These are phyloP conservation scores for Grosmannia serpens DNA, from an alignment of 2,329 filamentous ascomycete species.

Conservation along the genomic window DNA sequence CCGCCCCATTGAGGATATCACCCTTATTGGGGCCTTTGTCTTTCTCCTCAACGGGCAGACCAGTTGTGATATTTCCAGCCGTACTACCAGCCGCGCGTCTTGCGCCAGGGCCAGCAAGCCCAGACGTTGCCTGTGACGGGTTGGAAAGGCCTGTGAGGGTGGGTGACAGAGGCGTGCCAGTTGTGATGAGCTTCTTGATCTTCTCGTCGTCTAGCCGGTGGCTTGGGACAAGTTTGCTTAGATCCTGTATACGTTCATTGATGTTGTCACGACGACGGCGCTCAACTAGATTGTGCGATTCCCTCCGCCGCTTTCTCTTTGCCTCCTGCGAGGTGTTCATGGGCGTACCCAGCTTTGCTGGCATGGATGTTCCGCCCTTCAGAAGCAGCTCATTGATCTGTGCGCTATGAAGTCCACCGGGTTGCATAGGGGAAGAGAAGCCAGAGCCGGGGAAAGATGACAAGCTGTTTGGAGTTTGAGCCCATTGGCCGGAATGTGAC, in stretches of 20 bases:
- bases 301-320: slow-evolving; percentile 79
- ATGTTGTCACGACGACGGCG: slow-evolving; percentile 93
- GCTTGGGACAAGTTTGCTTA: slow-evolving; percentile 82
- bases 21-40: slow-evolving; percentile 99
- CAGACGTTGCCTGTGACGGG: slow-evolving; percentile 70
- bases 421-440: slow-evolving; percentile 69
- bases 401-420: slow-evolving; percentile 49
- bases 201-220: slow-evolving; percentile 96
- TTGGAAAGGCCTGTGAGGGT: slow-evolving; percentile 59
- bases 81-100: slow-evolving; percentile 61
- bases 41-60: slow-evolving; percentile 88
- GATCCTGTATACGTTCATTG: slow-evolving; percentile 94
- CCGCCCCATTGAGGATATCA: slow-evolving; percentile 92
- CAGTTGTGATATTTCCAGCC: slow-evolving; percentile 78
- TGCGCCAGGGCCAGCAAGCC: slow-evolving; percentile 74
- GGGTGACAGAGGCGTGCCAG: slow-evolving; percentile 80
- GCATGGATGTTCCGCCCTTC: slow-evolving; percentile 79
- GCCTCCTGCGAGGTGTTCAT: slow-evolving; percentile 70
- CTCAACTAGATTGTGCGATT: slow-evolving; percentile 95
- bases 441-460: slow-evolving; percentile 83
- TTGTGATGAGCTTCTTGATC: slow-evolving; percentile 87
- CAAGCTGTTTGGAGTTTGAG: slow-evolving; percentile 72
- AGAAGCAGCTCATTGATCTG: slow-evolving; percentile 85
- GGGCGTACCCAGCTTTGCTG: slow-evolving; percentile 60
- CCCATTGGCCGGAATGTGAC: slow-evolving; percentile 79